A percentile compares a stretch with the other conserved stretches of the same genome.
Conservation (phyloP, 1,284 basidiomycete species). For the Pseudozyma pruni region DNA sequence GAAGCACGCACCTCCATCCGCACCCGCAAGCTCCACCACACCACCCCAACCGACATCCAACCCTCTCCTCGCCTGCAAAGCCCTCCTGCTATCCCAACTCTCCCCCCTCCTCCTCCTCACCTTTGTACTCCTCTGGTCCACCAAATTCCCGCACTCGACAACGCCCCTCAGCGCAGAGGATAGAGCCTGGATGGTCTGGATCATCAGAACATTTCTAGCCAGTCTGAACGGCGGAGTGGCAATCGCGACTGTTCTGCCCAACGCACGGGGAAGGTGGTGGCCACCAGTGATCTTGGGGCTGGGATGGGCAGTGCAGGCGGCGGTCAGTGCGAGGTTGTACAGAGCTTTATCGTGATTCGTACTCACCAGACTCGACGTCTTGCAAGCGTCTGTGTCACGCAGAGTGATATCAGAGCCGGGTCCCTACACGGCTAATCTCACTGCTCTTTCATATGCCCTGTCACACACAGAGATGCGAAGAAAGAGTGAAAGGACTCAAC, state of each 20-base stretch:
- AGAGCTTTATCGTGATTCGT: constrained; percentile 7
- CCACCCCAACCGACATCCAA: too few relatives aligned
- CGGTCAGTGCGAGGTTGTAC: constrained; percentile 9
- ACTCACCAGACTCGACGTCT: too few relatives aligned
- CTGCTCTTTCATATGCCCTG: too few relatives aligned
- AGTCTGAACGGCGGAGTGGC: constrained; percentile 54
- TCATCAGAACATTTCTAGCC: constrained; percentile 63
- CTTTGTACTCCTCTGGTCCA: constrained; percentile 83
- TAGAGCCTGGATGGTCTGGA: constrained; percentile 63
- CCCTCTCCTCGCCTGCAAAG: constrained; percentile 75
- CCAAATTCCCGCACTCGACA: constrained; percentile 42
- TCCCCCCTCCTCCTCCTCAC: constrained; percentile 86
- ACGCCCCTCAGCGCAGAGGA: neutral
- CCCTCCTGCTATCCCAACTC: constrained; percentile 84
- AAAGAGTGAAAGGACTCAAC: too few relatives aligned
- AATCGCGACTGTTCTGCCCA: constrained; percentile 16
- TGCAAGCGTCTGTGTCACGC: too few relatives aligned
- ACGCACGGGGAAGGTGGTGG: neutral
- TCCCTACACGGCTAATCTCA: too few relatives aligned
- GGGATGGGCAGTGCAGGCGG: constrained; percentile 75
- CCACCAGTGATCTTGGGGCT: constrained; percentile 78
- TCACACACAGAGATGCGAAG: too few relatives aligned
- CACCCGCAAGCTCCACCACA: too few relatives aligned
- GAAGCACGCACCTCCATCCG: neutral
- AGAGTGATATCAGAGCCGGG: too few relatives aligned